Evolutionary conservation across 2,329 filamentous ascomycete species (phyloP), one percentile per base, ranked within the genome.

Genomic region (Pseudogymnoascus sp.): DNA sequence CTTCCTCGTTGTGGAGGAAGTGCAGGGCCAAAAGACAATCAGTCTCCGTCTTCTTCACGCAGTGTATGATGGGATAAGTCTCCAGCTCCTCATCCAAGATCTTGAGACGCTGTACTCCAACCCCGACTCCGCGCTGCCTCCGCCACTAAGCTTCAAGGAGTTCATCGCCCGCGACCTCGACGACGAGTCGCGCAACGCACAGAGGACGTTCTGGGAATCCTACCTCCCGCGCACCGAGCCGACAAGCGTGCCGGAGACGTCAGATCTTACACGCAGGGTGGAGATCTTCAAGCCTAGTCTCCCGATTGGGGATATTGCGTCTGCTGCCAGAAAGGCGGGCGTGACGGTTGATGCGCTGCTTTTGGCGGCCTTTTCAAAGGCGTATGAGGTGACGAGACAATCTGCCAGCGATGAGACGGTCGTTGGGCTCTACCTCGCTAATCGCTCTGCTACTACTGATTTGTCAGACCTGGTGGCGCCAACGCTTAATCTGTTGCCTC

Each of bases 361-460:
- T 72, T 84, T 96, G 63, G 90, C 91, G 0, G 79, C 82, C 0
- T 90, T 88, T 66, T 84, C 89, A 2, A 83, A 80, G 65, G 69
- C 73, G 33, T 65, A 58, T 33, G 63, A 45, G 1, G 63, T 39
- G 12, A 62, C 4, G 7, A 63, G 2, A 59, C 21, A 37, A 12
- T 6, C 38, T 14, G 41, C 37, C 49, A 69, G 67, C 31, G 58
- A 69, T 5, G 77, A 83, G 39, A 73, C 90, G 1, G 75, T 91
- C 0, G 80, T 96, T 60, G 92, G 92, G 1, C 74, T 96, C 21
- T 97, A 96, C 72, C 82, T 96, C 7, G 90, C 91, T 43, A 96
- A 95, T 72, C 83, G 91, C 60, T 80, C 81, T 0, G 77, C 82
- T 10, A 76, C 78, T 21, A 74, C 80, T 7, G 75, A 80, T 2